Evolutionary conservation across 495 filamentous ascomycete species (phyloP).

Genomic region (Xylaria telfairii): DNA sequence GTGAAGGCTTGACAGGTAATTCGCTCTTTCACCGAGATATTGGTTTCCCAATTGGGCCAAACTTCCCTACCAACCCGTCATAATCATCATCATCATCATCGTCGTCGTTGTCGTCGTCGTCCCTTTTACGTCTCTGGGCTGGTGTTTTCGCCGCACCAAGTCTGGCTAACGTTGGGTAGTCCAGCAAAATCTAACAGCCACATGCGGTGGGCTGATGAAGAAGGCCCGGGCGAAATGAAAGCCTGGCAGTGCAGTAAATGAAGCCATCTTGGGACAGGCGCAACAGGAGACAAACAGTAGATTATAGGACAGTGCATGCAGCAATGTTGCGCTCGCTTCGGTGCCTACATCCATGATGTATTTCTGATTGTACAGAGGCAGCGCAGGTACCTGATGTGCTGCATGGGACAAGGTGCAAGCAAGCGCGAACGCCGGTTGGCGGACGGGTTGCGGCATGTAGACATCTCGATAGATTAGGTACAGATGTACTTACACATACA

Average conservation of each 20-base stretch:
- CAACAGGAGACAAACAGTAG: slow-evolving; percentile 18
- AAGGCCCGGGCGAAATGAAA: slow-evolving; percentile 6
- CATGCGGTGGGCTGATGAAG: slow-evolving; percentile 14
- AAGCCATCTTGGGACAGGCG: background rate
- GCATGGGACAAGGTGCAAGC: slow-evolving; percentile 3
- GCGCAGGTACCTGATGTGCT: background rate
- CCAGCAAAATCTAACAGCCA: background rate
- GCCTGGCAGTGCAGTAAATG: slow-evolving; percentile 12
- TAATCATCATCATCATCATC: too few species aligned
- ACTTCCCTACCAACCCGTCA: too few species aligned
- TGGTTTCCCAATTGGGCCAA: background rate
- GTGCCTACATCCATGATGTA: background rate
- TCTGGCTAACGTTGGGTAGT: too few species aligned
- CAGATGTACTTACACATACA: background rate
- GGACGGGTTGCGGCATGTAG: background rate
- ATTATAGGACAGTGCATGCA: slow-evolving; percentile 15
- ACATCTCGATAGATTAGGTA: background rate
- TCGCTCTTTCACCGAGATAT: slow-evolving; percentile 22
- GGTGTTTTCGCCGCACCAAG: background rate
- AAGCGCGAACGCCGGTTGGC: slow-evolving; percentile 7
- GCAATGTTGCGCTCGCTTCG: slow-evolving; percentile 24
- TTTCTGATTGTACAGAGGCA: slow-evolving; percentile 5
- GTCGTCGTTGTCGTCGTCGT: too few species aligned
- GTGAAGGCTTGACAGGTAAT: slow-evolving; percentile 3
- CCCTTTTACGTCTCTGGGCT: background rate